Percentiles rank a stretch among this genome's conserved stretches.
These are phyloP conservation scores for Pichia californica DNA, from an alignment of 805 yeast species.

Conservation along the genomic window DNA sequence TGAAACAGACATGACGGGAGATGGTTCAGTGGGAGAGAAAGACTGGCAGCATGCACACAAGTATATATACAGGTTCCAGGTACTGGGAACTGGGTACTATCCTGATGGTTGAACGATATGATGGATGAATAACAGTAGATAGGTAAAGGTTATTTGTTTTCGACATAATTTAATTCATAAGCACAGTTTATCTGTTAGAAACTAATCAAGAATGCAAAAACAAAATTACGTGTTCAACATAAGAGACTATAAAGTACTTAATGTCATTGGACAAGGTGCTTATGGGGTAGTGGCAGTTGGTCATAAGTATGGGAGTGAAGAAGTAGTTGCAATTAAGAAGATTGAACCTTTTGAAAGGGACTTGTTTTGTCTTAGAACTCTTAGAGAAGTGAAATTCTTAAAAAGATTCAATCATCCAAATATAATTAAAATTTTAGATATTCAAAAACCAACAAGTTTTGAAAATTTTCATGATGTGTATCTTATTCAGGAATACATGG, in stretches of 20 bases:
- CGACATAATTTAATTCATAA: too few relatives aligned
- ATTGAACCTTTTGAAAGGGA: slow-evolving; percentile 64
- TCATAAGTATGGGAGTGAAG: slow-evolving; percentile 47
- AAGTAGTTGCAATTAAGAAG: slow-evolving; percentile 71
- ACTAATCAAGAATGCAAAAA: slow-evolving; percentile 16
- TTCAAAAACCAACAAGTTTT: slow-evolving; percentile 54
- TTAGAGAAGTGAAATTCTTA: slow-evolving; percentile 63
- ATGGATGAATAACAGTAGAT: too few relatives aligned
- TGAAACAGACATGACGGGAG: too few relatives aligned
- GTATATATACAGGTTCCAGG: too few relatives aligned
- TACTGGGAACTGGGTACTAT: too few relatives aligned
- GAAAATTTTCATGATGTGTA: slow-evolving; percentile 67
- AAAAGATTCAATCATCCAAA: slow-evolving; percentile 68
- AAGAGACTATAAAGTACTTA: slow-evolving; percentile 51
- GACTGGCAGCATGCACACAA: too few relatives aligned
- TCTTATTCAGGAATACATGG: slow-evolving; percentile 72
- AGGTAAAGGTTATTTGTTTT: too few relatives aligned
- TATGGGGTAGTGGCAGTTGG: slow-evolving; percentile 77
- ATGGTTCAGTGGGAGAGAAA: too few relatives aligned
- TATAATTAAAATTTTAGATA: slow-evolving; percentile 58
- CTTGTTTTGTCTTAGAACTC: slow-evolving; percentile 60
- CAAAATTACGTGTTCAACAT: slow-evolving; percentile 56
- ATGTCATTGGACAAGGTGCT: slow-evolving; percentile 73
- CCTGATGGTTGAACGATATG: too few relatives aligned
- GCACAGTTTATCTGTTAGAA: too few relatives aligned